Evolutionary conservation across 768 basidiomycete genomes (phyloP).

Genomic region (Xanthoconium purpureum): DNA sequence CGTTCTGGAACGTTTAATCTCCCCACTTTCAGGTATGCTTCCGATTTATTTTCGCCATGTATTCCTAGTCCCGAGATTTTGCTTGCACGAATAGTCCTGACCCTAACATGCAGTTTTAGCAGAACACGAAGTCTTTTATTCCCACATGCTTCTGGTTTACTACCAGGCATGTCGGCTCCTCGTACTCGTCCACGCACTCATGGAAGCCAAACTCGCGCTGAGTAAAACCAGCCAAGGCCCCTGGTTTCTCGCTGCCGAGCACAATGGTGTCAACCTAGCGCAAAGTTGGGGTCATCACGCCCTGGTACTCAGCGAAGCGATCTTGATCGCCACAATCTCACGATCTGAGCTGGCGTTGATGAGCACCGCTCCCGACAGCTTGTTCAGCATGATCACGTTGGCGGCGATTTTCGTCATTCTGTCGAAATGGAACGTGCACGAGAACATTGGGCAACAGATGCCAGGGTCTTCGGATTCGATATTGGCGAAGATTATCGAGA

Average conservation of each 20-base stretch:
- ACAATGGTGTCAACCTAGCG: constrained; percentile 34
- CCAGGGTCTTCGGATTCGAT: constrained; percentile 39
- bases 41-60: not conserved
- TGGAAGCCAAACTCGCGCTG: constrained; percentile 24
- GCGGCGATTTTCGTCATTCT: constrained; percentile 43
- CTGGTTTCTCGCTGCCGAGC: constrained; percentile 34
- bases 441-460: constrained; percentile 33
- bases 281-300: constrained; percentile 39
- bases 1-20: constrained; percentile 35
- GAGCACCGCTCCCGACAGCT: constrained; percentile 39
- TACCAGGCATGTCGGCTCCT: constrained; percentile 41
- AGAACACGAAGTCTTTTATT: constrained; percentile 42
- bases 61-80: not conserved
- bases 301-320: constrained; percentile 36
- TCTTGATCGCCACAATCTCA: constrained; percentile 35
- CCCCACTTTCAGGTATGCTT: constrained; percentile 37
- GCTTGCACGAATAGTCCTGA: constrained; percentile 13
- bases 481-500: constrained; percentile 35
- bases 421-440: constrained; percentile 40
- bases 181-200: constrained; percentile 36
- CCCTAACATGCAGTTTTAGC: constrained; percentile 37
- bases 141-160: constrained; percentile 39
- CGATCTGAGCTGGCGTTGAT: constrained; percentile 34
- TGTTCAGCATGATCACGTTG: constrained; percentile 42
- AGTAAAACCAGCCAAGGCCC: constrained; percentile 14